These are phyloP conservation scores for Tolypocladium album DNA, from an alignment of 2,329 filamentous ascomycete species.

Conservation along the genomic window DNA sequence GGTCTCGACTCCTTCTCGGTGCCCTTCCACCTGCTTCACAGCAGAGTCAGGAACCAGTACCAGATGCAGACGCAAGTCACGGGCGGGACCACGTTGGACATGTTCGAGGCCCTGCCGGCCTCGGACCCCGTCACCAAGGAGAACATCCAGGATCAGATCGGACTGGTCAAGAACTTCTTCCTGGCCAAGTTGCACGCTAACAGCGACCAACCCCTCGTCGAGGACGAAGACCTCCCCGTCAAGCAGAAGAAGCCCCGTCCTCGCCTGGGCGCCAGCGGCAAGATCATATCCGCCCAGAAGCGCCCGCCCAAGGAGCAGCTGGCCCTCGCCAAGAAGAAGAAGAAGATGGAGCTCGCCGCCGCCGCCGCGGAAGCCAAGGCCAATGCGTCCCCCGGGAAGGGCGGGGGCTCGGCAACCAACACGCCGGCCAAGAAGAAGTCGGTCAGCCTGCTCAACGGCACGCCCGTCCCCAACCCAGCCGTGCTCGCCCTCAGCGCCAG, in stretches of 20 bases:
- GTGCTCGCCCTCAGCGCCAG: slow-evolving; percentile 28
- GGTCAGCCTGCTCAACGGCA: slow-evolving; percentile 22
- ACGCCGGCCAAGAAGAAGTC: slow-evolving; percentile 45
- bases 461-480: slow-evolving; percentile 25
- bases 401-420: slow-evolving; percentile 21
- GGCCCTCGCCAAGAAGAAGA: slow-evolving; percentile 77
- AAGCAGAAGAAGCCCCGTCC: slow-evolving; percentile 76
- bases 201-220: slow-evolving; percentile 67
- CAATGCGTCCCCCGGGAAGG: slow-evolving; percentile 23
- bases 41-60: slow-evolving; percentile 75
- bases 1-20: slow-evolving; percentile 81
- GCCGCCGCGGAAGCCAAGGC: slow-evolving; percentile 39
- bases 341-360: slow-evolving; percentile 53
- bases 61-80: slow-evolving; percentile 62
- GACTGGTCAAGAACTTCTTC: slow-evolving; percentile 86
- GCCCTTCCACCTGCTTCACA: slow-evolving; percentile 86
- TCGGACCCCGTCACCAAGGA: slow-evolving; percentile 72
- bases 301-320: slow-evolving; percentile 72
- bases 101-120: slow-evolving; percentile 58
- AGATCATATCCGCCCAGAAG: slow-evolving; percentile 79
- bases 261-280: slow-evolving; percentile 61
- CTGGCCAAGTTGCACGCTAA: slow-evolving; percentile 79
- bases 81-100: slow-evolving; percentile 42
- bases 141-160: slow-evolving; percentile 69
- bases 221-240: slow-evolving; percentile 87